Conservation (phyloP, 495 filamentous ascomycete genomes). For the Hypoxylon fragiforme region DNA sequence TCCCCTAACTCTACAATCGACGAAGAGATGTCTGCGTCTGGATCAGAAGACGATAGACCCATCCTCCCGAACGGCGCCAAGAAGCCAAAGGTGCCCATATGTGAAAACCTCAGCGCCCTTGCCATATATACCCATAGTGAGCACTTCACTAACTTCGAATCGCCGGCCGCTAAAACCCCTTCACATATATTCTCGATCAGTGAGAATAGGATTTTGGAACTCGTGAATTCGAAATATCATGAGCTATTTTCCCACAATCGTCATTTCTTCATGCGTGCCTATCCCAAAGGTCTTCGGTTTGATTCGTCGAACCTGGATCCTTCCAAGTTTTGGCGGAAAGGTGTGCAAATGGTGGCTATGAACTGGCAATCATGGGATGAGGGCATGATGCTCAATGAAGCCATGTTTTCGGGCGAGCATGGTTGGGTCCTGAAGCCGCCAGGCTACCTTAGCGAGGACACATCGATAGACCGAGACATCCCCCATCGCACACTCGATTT, state of each 20-base stretch:
- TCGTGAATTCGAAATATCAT: constrained; percentile 54
- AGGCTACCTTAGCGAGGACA: constrained; percentile 46
- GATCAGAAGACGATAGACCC: constrained; percentile 38
- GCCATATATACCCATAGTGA: constrained; percentile 85
- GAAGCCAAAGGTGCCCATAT: constrained; percentile 62
- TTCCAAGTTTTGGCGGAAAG: constrained; percentile 78
- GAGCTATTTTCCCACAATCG: constrained; percentile 81
- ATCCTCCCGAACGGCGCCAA: constrained; percentile 32
- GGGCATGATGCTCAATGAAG: constrained; percentile 94
- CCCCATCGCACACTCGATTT: constrained; percentile 43
- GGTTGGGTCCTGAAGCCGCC: constrained; percentile 88
- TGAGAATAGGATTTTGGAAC: constrained; percentile 69
- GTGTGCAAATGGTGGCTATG: constrained; percentile 89
- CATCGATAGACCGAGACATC: not conserved
- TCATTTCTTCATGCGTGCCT: constrained; percentile 83
- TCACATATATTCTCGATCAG: constrained; percentile 86
- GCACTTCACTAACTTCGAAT: constrained; percentile 69
- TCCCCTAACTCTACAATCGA: constrained; percentile 33
- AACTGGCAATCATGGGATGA: constrained; percentile 92
- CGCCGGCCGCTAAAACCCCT: constrained; percentile 60
- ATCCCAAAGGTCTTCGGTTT: constrained; percentile 77
- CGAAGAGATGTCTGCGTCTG: constrained; percentile 37
- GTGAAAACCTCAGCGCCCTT: constrained; percentile 68
- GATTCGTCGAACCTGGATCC: constrained; percentile 87
- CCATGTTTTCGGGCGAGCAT: constrained; percentile 80